phyloP scores from a whole-genome alignment of 2,329 filamentous ascomycete species.

The Cyphellophora europaea region DNA sequence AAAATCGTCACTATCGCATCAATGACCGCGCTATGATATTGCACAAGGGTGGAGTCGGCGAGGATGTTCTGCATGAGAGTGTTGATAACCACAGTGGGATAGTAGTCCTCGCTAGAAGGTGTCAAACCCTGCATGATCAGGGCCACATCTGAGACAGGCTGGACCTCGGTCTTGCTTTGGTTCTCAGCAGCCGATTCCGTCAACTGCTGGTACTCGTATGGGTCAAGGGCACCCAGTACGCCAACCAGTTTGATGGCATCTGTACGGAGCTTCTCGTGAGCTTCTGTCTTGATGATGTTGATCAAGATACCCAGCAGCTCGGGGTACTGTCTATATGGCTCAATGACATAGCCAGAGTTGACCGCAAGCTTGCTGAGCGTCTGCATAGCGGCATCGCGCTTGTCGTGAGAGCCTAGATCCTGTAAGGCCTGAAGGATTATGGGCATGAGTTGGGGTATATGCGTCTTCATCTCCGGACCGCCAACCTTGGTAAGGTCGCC shows the following conservation, averaged over 20 bases:
- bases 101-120: conserved; percentile 96
- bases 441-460: conserved; percentile 87
- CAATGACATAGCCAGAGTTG: conserved; percentile 95
- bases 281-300: conserved; percentile 88
- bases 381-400: conserved; percentile 82
- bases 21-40: conserved; percentile 88
- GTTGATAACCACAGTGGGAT: conserved; percentile 95
- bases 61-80: conserved; percentile 78
- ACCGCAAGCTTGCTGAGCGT: conserved; percentile 88
- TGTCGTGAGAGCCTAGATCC: conserved; percentile 81
- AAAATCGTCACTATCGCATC: conserved; percentile 99
- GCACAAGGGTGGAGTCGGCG: conserved; percentile 78
- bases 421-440: conserved; percentile 90
- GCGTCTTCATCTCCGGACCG: conserved; percentile 84
- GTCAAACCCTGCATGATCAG: conserved; percentile 97
- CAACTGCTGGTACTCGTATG: conserved; percentile 76
- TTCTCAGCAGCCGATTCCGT: conserved; percentile 80
- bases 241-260: conserved; percentile 97
- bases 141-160: conserved; percentile 78
- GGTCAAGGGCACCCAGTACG: conserved; percentile 87
- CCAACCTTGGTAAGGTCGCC: conserved; percentile 91
- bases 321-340: conserved; percentile 90
- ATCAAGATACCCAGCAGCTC: conserved; percentile 87
- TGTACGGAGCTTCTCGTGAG: conserved; percentile 72
- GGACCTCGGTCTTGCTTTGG: conserved; percentile 58